These are phyloP conservation scores for Colletotrichum agaves DNA, from an alignment of 2,329 filamentous ascomycete species.

Conservation along the genomic window DNA sequence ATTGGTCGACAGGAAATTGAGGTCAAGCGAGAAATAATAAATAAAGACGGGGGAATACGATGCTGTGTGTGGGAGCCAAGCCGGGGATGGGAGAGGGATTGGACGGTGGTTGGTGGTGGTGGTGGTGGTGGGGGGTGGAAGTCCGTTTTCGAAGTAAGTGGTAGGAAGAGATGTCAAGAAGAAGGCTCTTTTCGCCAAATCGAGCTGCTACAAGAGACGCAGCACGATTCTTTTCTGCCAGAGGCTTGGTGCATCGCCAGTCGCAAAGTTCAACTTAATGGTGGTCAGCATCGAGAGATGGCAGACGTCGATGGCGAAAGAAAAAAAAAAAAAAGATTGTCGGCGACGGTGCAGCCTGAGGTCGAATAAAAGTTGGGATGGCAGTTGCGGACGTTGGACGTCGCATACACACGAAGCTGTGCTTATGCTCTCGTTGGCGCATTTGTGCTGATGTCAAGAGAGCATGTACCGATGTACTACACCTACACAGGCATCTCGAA, in stretches of 20 bases:
- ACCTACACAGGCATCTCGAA: too few species aligned
- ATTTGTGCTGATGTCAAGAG: not conserved
- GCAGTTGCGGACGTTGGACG: too few species aligned
- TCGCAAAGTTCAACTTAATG: not conserved
- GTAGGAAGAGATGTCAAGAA: not conserved
- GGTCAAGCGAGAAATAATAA: constrained; percentile 23
- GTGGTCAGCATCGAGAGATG: not conserved
- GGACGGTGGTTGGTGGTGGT: not conserved
- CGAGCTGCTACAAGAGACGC: not conserved
- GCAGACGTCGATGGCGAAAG: not conserved
- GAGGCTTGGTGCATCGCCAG: not conserved
- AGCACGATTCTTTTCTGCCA: not conserved
- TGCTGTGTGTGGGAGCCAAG: constrained; percentile 18
- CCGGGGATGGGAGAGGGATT: not conserved
- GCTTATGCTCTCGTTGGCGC: too few species aligned
- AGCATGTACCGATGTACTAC: not conserved
- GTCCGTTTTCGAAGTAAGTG: not conserved
- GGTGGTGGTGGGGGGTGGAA: constrained; percentile 3
- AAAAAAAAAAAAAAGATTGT: not conserved
- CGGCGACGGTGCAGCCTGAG: too few species aligned
- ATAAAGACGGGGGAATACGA: constrained; percentile 30
- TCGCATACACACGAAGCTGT: too few species aligned
- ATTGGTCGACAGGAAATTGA: constrained; percentile 32
- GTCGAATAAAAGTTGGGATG: too few species aligned
- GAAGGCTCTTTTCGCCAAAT: not conserved